Base-by-base conservation (phyloP, 2,329 filamentous ascomycete genomes). In the Talaromyces albobiverticillius region DNA sequence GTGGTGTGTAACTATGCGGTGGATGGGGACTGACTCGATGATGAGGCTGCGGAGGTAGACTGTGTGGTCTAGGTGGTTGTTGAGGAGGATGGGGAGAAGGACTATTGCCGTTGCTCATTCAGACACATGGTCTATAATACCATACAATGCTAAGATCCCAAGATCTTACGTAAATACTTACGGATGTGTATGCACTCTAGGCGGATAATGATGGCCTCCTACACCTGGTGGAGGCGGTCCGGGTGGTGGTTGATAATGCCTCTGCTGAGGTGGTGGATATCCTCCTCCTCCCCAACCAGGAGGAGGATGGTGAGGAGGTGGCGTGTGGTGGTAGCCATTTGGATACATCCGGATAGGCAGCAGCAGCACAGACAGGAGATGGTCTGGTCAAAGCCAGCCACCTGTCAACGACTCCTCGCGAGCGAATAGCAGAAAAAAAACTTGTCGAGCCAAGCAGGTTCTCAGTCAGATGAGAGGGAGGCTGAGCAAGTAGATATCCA, bases 101-200 rank as follows among this genome's bases (percentile, higher is more conserved):
- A 34, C 46, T 51, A 47, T 18, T 42, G 10, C 31, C 22, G 32
- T 34, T 16, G 23, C 20, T 22, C 20, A 40, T 34, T 38, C 22
- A 36, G n/a, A 50, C 36, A 42, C 16, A 14, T n/a, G n/a, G n/a
- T n/a, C n/a, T 50, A 14, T 31, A 22, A 4, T n/a, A 18, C 14
- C 34, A 8, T 8, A 36, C 34, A n/a, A 18, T 18, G 4, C 47
- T 45, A 25, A 36, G 9, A 34, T n/a, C n/a, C n/a, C n/a, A n/a
- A n/a, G n/a, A 34, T 20, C 9, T 32, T 46, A 53, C 38, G 14
- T 53, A 22, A 42, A n/a, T 31, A 56, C 54, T 56, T 53, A 56
- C 54, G 54, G 50, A 42, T 43, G 40, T 40, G 54, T 56, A 18
- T 45, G 14, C 42, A 41, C 49, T 31, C 54, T 49, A 29, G 46